A percentile compares a stretch with the other conserved stretches of the same genome.
These are phyloP conservation scores for Pythium phragmiticola DNA, from an alignment of 352 stramenopile genomes.

Conservation along the genomic window DNA sequence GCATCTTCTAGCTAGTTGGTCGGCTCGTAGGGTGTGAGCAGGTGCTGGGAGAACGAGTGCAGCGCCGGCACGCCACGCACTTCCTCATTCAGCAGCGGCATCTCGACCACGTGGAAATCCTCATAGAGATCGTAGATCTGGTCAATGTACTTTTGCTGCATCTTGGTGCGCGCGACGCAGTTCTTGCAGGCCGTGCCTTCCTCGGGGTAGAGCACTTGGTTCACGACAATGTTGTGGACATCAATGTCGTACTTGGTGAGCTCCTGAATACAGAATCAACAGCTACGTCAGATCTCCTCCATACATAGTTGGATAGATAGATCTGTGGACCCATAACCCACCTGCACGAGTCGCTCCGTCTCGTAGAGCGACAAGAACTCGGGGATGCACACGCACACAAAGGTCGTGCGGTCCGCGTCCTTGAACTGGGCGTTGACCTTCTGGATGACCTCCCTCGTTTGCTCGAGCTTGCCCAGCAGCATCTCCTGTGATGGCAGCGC, in stretches of 20 bases:
- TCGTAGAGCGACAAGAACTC: conserved; percentile 99
- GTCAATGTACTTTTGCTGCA: conserved; percentile 99
- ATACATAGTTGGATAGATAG: neutral
- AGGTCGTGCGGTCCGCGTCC: conserved; percentile 98
- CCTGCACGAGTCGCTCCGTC: conserved; percentile 97
- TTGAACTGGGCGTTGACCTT: conserved; percentile 99
- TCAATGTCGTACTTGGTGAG: conserved; percentile 99
- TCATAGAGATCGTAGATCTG: conserved; percentile 99
- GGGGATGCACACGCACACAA: conserved; percentile 99
- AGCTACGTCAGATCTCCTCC: neutral
- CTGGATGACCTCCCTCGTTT: conserved; percentile 96
- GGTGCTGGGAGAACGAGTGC: conserved; percentile 92
- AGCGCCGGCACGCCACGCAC: conserved; percentile 95
- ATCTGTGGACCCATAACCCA: neutral
- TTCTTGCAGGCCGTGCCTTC: conserved; percentile 85
- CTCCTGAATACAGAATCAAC: conserved; percentile 50
- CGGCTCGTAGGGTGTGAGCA: conserved; percentile 93
- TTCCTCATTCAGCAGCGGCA: conserved; percentile 98
- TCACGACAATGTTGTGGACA: conserved; percentile 99
- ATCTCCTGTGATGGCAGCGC: conserved; percentile 89
- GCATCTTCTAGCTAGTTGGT: conserved; percentile 40
- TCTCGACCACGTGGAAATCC: conserved; percentile 99
- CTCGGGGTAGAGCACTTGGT: conserved; percentile 96
- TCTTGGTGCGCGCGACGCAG: conserved; percentile 96
- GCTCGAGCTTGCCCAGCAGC: conserved; percentile 95